Percentiles rank a stretch among this genome's conserved stretches.
phyloP scores from a whole-genome alignment of 164 flowering plant genomes.

The Santalum album region DNA sequence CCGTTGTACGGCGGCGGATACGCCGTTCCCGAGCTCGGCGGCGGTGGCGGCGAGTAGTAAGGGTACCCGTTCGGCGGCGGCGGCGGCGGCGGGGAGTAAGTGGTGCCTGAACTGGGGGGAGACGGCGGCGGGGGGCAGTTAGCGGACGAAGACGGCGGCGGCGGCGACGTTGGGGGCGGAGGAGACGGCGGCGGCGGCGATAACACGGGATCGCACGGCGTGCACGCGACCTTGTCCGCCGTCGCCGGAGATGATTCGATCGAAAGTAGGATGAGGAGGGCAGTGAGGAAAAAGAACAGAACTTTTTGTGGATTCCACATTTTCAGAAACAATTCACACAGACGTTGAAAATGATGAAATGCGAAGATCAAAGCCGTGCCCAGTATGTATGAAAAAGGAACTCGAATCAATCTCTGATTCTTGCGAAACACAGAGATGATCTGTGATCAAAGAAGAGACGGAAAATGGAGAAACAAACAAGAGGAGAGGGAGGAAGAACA shows the following conservation, averaged over 20 bases:
- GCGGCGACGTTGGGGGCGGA: constrained; percentile 22
- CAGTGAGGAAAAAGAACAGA: not conserved
- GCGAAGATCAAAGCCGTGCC: no score
- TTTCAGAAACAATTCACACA: constrained; percentile 7
- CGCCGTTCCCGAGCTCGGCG: constrained; percentile 5
- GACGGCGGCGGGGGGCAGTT: constrained; percentile 38
- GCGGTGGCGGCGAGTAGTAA: constrained; percentile 14
- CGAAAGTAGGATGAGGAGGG: not conserved
- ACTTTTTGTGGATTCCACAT: not conserved
- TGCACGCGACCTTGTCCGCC: constrained; percentile 44
- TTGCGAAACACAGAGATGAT: no score
- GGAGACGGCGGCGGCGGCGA: constrained; percentile 34
- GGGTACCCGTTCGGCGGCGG: constrained; percentile 8
- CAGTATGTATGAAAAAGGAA: no score
- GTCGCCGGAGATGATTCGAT: not conserved
- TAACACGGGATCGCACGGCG: constrained; percentile 53
- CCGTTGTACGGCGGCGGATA: constrained; percentile 17
- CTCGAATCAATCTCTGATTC: no score
- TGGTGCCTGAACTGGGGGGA: constrained; percentile 16
- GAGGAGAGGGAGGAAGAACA: no score
- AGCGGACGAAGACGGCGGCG: constrained; percentile 12
- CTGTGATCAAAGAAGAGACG: no score
- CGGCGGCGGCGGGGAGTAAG: constrained; percentile 35
- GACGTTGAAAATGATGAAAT: no score
- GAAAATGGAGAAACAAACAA: no score